Conservation (phyloP, 441 rosid genomes). For the Raphanus hybrid region DNA sequence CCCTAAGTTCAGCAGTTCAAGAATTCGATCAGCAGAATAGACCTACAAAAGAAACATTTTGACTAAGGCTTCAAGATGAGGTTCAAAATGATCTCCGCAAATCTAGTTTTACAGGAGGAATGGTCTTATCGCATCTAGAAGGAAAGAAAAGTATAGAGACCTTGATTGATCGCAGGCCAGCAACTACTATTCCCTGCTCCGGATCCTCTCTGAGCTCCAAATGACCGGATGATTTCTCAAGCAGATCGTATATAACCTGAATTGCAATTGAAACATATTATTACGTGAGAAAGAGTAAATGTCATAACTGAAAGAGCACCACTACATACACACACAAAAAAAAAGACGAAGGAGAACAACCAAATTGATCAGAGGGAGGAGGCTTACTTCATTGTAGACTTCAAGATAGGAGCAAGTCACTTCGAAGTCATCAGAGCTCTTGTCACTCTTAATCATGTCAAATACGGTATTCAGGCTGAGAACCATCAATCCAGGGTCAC, state of each 20-base stretch:
- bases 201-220: conserved; percentile 99
- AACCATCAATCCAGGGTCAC: conserved; percentile 98
- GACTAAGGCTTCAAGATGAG: conserved; percentile 9
- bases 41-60: conserved; percentile 53
- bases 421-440: conserved; percentile 76
- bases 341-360: no score
- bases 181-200: conserved; percentile 81
- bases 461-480: conserved; percentile 85
- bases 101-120: neutral
- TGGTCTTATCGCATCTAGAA: conserved; percentile 1
- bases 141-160: conserved; percentile 45
- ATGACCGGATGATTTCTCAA: conserved; percentile 89
- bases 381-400: no score
- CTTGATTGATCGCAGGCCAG: conserved; percentile 88
- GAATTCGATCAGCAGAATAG: conserved; percentile 85
- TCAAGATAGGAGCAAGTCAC: conserved; percentile 53
- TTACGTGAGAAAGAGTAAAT: neutral
- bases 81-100: neutral
- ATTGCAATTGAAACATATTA: conserved; percentile 12
- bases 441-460: conserved; percentile 67
- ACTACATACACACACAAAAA: neutral
- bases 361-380: no score
- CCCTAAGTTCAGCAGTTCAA: conserved; percentile 88
- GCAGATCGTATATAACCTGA: conserved; percentile 94
- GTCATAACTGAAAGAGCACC: neutral